Conservation (phyloP, 371 early-diverging fungal species). For the Mucor saturninus region DNA sequence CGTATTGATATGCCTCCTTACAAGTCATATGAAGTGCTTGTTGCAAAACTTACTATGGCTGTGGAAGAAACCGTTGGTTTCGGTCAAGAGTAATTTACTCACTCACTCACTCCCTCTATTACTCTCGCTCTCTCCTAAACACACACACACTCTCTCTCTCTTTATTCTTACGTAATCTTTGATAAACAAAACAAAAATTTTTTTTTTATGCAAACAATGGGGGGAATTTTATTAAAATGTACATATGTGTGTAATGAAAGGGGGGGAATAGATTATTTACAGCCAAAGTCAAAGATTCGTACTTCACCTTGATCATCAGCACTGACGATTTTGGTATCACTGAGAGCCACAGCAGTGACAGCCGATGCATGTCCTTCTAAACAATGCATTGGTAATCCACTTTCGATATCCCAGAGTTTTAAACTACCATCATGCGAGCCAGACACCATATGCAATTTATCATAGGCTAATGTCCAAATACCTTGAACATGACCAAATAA, state of each 20-base stretch:
- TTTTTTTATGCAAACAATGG: not conserved
- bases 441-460: constrained; percentile 85
- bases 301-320: constrained; percentile 82
- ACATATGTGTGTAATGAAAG: too few relatives aligned
- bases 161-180: not conserved
- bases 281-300: constrained; percentile 73
- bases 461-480: constrained; percentile 83
- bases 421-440: constrained; percentile 85
- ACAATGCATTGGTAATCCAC: constrained; percentile 75
- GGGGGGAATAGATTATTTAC: not conserved
- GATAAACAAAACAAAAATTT: not conserved
- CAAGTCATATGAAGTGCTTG: constrained; percentile 70
- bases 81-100: constrained; percentile 69
- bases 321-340: constrained; percentile 84
- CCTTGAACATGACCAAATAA: constrained; percentile 89
- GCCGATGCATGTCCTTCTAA: constrained; percentile 61
- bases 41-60: constrained; percentile 86
- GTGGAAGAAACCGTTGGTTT: constrained; percentile 95
- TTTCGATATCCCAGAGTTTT: constrained; percentile 91
- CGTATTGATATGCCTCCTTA: constrained; percentile 96
- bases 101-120: not conserved
- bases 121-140: not conserved
- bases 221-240: not conserved
- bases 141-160: too few relatives aligned
- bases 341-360: constrained; percentile 73